Evolutionary conservation across 495 filamentous ascomycete species (phyloP).

Genomic region (Amorphotheca resinae): DNA sequence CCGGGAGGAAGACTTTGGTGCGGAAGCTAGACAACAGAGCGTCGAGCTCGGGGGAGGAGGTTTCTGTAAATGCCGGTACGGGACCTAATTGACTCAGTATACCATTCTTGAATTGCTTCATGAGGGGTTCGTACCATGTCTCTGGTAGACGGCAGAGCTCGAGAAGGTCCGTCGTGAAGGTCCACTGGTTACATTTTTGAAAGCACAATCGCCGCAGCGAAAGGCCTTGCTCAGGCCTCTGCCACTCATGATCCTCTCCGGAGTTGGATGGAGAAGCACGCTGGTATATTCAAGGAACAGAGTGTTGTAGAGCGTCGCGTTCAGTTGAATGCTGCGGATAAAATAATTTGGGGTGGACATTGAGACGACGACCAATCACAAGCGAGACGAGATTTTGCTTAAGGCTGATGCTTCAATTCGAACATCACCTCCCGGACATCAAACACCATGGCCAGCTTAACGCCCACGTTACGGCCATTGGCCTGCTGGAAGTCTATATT

Average conservation of each 20-base stretch:
- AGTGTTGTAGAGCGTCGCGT: no score
- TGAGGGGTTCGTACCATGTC: conserved; percentile 9
- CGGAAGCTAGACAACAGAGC: conserved; percentile 32
- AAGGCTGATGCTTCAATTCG: conserved; percentile 6
- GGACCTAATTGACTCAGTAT: conserved; percentile 19
- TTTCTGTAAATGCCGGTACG: conserved; percentile 38
- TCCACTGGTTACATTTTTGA: not conserved
- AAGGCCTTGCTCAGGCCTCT: conserved; percentile 1
- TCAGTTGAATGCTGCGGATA: no score
- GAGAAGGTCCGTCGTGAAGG: conserved; percentile 9
- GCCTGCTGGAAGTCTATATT: conserved; percentile 52
- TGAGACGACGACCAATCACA: conserved; percentile 14
- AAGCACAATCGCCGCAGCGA: conserved; percentile 6
- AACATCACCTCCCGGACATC: conserved; percentile 9
- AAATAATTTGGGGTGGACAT: no score
- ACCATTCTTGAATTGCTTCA: not conserved
- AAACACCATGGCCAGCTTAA: conserved; percentile 44
- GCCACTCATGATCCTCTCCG: conserved; percentile 4
- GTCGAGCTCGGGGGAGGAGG: conserved; percentile 40
- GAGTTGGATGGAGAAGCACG: not conserved
- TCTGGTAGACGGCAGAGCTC: conserved; percentile 7
- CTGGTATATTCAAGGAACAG: no score
- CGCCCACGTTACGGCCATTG: conserved; percentile 48
- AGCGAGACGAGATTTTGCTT: conserved; percentile 11
- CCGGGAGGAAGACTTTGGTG: conserved; percentile 50